Evolutionary conservation across 2,329 filamentous ascomycete species (phyloP), one percentile per base, ranked within the genome.

Genomic region (Sphaerulina musiva): DNA sequence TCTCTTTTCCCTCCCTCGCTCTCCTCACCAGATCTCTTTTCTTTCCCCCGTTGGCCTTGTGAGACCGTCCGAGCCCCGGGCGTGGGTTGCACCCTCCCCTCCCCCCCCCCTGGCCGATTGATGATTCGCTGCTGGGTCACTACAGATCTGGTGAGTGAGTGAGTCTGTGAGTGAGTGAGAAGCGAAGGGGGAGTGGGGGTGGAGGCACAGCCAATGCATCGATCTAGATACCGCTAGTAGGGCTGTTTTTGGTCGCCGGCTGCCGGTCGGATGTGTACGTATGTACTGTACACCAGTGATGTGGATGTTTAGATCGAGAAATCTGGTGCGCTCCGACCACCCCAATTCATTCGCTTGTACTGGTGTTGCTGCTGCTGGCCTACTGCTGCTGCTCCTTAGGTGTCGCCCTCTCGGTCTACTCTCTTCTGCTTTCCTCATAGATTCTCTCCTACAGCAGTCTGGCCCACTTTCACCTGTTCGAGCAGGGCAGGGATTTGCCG

Each of bases 401-500:
- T 17, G 14, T 17, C 14, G 14, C 14, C 14, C 14, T 17, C 14
- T 17, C 14, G n/a, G n/a, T 17, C 14, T 17, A n/a, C 14, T 17
- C 14, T 17, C 14, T 17, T 17, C 14, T 17, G 14, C 14, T 17
- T n/a, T 45, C 36, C 54, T 41, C 45, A 48, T 32, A 56, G 41
- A 56, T 32, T 47, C 29, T 47, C 29, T 46, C 54, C 31, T 41
- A 49, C 54, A 40, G 40, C 20, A 2, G 20, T 20, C 20, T 48
- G 54, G 14, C 52, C 54, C 49, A 53, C 50, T 12, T 12, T 20
- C 20, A 20, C 20, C 20, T 20, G 12, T 36, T 3, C 36, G 17
- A 34, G 14, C 20, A 17, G 34, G 11, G 34, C 50, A 56, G 54
- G 54, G 54, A 46, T 50, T 14, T 20, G 17, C 12, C 41, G 31